A percentile compares a stretch with the other conserved stretches of the same genome.
Evolutionary conservation across 208 protist species (phyloP).

Genomic region (Trypanosoma scelopori): DNA sequence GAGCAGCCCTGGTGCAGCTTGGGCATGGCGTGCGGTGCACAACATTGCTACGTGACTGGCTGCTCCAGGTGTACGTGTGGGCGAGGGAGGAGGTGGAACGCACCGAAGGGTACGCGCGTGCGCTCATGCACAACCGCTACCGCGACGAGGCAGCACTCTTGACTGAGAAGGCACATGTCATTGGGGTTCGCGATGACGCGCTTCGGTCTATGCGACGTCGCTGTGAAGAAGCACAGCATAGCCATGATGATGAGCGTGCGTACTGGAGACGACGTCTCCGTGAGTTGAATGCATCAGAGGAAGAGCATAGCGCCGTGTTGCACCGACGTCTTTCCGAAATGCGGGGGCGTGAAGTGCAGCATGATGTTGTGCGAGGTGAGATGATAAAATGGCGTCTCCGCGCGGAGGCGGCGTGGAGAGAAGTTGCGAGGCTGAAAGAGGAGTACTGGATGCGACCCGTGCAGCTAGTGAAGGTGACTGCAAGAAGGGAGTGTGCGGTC

Average conservation of each 20-base stretch:
- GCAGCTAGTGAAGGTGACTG: slow-evolving; percentile 17
- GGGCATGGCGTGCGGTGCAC: not conserved
- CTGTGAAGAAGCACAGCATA: slow-evolving; percentile 15
- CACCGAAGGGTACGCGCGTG: not conserved
- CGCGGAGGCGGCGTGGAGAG: slow-evolving; percentile 6
- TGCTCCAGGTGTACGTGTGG: slow-evolving; percentile 3
- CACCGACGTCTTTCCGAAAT: slow-evolving; percentile 15
- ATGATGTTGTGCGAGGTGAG: slow-evolving; percentile 21
- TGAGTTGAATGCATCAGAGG: slow-evolving; percentile 12
- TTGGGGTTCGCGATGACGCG: slow-evolving; percentile 7
- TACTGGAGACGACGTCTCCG: not conserved
- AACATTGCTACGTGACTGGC: slow-evolving; percentile 3
- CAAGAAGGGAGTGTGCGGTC: not conserved
- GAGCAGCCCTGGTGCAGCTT: not conserved
- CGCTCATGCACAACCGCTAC: slow-evolving; percentile 9
- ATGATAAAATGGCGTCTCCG: slow-evolving; percentile 9
- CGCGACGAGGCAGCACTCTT: slow-evolving; percentile 7
- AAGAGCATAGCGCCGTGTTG: slow-evolving; percentile 18
- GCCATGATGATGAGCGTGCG: slow-evolving; percentile 13
- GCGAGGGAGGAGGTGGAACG: not conserved
- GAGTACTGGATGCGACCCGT: slow-evolving; percentile 15
- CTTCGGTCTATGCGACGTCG: slow-evolving; percentile 23
- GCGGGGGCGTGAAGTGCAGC: slow-evolving; percentile 10
- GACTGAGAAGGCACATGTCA: slow-evolving; percentile 10
- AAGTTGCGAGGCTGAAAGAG: slow-evolving; percentile 11